Base-by-base conservation (phyloP, 2,329 filamentous ascomycete species). In the Pseudogymnoascus sp. region DNA sequence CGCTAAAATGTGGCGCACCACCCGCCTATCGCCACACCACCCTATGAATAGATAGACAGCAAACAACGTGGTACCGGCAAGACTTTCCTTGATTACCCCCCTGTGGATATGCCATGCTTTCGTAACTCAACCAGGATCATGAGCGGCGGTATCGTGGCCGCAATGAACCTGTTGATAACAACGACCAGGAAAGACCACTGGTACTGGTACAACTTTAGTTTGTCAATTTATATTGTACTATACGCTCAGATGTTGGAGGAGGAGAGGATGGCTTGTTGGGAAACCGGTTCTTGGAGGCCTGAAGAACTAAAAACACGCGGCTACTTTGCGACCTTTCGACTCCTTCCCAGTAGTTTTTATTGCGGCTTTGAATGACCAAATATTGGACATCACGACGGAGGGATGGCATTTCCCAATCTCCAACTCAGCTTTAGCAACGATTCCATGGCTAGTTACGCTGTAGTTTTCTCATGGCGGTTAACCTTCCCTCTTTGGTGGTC, bases 1-100 rank as follows among this genome's bases (percentile, higher is more conserved):
- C 41, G 41, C 41, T 9, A 50, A 16, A 50, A 28, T 50, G 41
- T 50, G 41, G 41, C 41, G 41, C 41, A 50, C 41, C 41, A 50
- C 41, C 11, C n/a, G 41, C 41, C 14, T 50, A 50, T 50, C 41
- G 41, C 41, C 41, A 50, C 41, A 50, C 22, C 22, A 25, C 22
- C 20, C 22, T 50, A 50, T 30, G 41, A 50, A 50, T 50, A 30
- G 20, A 43, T 25, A 14, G 20, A 43, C 12, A 20, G 18, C 41
- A 16, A 50, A 50, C 41, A 50, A 50, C 41, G 41, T 50, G 41
- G 41, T 50, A 50, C 14, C 22, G 14, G 41, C 22, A 50, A 50
- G 41, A 28, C 41, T 50, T 50, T 50, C 41, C 41, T 16, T 50
- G 41, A 22, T 30, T 50, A 16, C 14, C 41, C 25, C 25, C 41